Base-by-base conservation (phyloP, 805 yeast genomes). In the Yarrowia sp. region DNA sequence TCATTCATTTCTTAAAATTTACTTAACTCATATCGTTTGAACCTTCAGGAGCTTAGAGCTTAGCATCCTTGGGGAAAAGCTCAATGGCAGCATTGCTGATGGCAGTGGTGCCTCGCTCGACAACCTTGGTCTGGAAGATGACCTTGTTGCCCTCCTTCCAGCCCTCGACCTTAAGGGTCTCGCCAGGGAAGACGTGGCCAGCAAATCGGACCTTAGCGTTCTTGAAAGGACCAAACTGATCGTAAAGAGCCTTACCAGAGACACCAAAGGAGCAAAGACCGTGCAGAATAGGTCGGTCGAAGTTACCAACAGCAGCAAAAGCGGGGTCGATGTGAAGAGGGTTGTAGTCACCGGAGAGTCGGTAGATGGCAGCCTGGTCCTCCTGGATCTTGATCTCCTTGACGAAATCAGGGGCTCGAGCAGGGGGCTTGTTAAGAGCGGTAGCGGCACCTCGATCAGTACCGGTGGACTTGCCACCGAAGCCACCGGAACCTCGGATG, bases 281-380 rank as follows among this genome's bases (percentile, higher is more conserved):
- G 80, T 94, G 99, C 72, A 94, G 84, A 73, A 94, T 94, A 61
- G 99, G 99, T 68, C 82, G 81, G 61, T 87, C 87, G 78, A 94
- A 94, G 71, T 89, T 89, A 59, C 94, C 98, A 69, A 90, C 90
- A 72, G 88, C 86, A 15, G 98, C 98, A 79, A 93, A 89, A 40
- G 78, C 82, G 19, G 98, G 98, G 80, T 94, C 98, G 77, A 94
- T 89, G 81, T 93, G 99, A 74, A 94, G 84, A 70, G 99, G 99
- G 79, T 94, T 94, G 79, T 88, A 88, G 82, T 94, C 99, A 68
- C 97, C 98, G 71, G 94, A 89, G 71, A 94, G 82, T 78, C 99
- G 86, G 82, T 94, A 94, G 69, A 93, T 79, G 4, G 97, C 91
- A 56, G 98, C 98, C 78, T 88, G 92, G 77, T 92, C 90, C 52